Evolutionary conservation across 768 basidiomycete species (phyloP).

Genomic region (Pleurotus pulmonarius): DNA sequence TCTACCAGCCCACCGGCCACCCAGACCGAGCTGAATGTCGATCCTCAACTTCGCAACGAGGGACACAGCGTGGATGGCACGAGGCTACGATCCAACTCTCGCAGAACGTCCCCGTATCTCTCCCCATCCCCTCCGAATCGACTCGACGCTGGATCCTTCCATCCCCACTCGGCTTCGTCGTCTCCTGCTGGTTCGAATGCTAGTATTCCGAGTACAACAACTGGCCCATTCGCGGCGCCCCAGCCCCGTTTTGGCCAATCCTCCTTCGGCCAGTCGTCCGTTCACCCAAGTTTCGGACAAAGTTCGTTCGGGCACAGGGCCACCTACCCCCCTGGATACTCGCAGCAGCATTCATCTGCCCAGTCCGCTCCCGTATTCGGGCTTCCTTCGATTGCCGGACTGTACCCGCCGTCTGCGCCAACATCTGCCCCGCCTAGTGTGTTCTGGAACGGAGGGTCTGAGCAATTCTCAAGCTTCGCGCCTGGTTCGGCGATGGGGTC

Average conservation of each 20-base stretch:
- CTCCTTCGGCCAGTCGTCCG: conserved; percentile 3
- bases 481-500: neutral
- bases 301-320: conserved; percentile 1
- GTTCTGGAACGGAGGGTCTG: neutral
- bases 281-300: neutral
- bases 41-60: conserved; percentile 22
- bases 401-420: neutral
- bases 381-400: neutral
- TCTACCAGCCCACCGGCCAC: conserved; percentile 1
- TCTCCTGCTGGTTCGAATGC: neutral
- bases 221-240: neutral
- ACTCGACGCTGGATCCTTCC: neutral
- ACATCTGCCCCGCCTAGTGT: neutral
- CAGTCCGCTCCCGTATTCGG: neutral
- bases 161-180: neutral
- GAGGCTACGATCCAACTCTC: conserved; percentile 2
- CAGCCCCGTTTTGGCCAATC: conserved; percentile 1
- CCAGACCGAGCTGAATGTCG: neutral
- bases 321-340: neutral
- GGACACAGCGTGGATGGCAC: conserved; percentile 33
- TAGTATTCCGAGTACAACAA: neutral
- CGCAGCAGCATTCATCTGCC: neutral
- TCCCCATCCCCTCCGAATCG: neutral
- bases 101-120: neutral
- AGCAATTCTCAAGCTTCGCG: neutral